Conservation (phyloP, 169 alveolate genomes). For the Plasmodium gallinaceum region DNA sequence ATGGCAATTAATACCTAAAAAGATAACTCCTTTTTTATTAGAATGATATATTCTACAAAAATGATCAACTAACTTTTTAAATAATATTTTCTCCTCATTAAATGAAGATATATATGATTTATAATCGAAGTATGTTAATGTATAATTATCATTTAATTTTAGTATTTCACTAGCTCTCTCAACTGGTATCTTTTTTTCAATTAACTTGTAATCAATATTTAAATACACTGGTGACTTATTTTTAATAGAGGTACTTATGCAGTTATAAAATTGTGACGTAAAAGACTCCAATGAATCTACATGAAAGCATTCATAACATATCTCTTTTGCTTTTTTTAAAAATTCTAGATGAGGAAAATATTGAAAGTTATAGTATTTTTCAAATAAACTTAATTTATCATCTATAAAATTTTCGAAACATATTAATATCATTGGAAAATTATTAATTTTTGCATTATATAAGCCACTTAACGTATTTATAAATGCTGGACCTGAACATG, state of each 20-base stretch:
- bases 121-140: not conserved
- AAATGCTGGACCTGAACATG: conserved; percentile 76
- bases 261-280: conserved; percentile 8
- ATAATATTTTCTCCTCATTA: not conserved
- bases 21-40: conserved; percentile 62
- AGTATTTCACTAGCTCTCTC: conserved; percentile 32
- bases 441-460: conserved; percentile 55
- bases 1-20: conserved; percentile 65
- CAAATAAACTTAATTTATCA: conserved; percentile 30
- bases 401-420: conserved; percentile 50
- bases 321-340: conserved; percentile 43
- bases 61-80: not conserved
- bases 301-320: conserved; percentile 39
- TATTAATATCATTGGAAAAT: conserved; percentile 55
- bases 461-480: conserved; percentile 65
- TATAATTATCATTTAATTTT: conserved; percentile 2
- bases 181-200: conserved; percentile 10
- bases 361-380: conserved; percentile 56
- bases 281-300: conserved; percentile 46
- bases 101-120: not conserved
- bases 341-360: conserved; percentile 56
- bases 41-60: conserved; percentile 19
- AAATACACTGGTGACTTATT: conserved; percentile 41
- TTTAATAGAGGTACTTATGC: not conserved
- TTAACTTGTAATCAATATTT: conserved; percentile 50